Base-by-base conservation (phyloP, 2,329 filamentous ascomycete species). In the Verticillium klebahnii region DNA sequence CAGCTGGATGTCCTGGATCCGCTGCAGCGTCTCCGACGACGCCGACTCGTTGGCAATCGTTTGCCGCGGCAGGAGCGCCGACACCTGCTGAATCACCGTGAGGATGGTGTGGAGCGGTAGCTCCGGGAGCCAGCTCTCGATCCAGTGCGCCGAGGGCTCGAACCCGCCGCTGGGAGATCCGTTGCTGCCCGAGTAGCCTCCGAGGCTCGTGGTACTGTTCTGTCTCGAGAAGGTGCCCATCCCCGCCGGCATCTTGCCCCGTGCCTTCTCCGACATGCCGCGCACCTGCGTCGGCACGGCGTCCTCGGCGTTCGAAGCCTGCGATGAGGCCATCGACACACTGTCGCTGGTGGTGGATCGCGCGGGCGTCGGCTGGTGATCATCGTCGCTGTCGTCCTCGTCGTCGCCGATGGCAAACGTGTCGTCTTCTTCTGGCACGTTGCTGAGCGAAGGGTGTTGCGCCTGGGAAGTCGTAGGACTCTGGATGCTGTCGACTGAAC, bases 231-330 rank as follows among this genome's bases (percentile, higher is more conserved):
- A 97, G 2, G 85, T 85, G n/a, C 86, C 84, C 58, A 89, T 82
- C 1, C 91, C 90, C 14, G 91, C 92, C 32, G 94, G 95, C 87
- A 96, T 92, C 75, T 99, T 99, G 8, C 95, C 95, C 58, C 95
- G 84, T 17, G 95, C 95, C 74, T 98, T 99, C 75, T 98, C 95
- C 23, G 94, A 97, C 91, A 98, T 97, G 60, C 93, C 93, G 62
- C 92, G 86, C 34, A 96, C 74, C 72, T 97, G 93, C 23, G 88
- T 82, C 15, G 92, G 93, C 11, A 96, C 86, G 4, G 90, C 89
- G 63, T 96, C 93, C 63, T 96, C 92, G 1, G 85, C 77, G 45
- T 81, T 80, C 0, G 85, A 86, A 0, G 86, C 85, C 23, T 90
- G 80, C 0, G 91, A 94, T 4, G 90, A 88, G 25, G 89, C 85